phyloP scores from a whole-genome alignment of 306 rosid genomes.

The Corylus heterophylla region DNA sequence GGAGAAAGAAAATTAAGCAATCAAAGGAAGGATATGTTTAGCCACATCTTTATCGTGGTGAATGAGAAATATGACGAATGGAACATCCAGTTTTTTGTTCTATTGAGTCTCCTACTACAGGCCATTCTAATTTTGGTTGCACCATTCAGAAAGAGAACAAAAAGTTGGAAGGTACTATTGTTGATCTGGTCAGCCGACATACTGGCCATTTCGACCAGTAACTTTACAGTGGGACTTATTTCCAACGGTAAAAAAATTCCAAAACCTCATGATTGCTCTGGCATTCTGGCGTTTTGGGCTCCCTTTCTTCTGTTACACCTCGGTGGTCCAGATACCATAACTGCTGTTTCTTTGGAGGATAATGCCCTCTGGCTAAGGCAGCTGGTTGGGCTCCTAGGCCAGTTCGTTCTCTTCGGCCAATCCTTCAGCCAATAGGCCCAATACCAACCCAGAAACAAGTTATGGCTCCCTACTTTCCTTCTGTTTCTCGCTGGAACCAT shows the following conservation, averaged over 20 bases:
- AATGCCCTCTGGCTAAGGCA: slow-evolving; percentile 44
- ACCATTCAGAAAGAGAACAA: no score
- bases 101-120: not conserved
- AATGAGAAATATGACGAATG: not conserved
- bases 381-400: slow-evolving; percentile 19
- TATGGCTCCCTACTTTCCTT: slow-evolving; percentile 21
- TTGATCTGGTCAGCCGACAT: slow-evolving; percentile 9
- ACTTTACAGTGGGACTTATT: slow-evolving; percentile 17
- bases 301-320: slow-evolving; percentile 29
- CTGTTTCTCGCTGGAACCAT: slow-evolving; percentile 36
- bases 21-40: no score
- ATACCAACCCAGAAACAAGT: not conserved
- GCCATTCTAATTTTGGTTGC: not conserved
- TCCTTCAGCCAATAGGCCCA: slow-evolving; percentile 18
- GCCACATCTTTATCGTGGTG: no score
- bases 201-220: not conserved
- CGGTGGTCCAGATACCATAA: slow-evolving; percentile 33
- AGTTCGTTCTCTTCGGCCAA: slow-evolving; percentile 29
- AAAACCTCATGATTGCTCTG: not conserved
- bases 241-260: not conserved
- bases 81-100: not conserved
- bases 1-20: no score
- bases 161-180: no score
- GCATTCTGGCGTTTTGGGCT: slow-evolving; percentile 20
- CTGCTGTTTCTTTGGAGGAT: slow-evolving; percentile 44